These are phyloP conservation scores for Mycena leptocephala DNA, from an alignment of 768 basidiomycete species.

Conservation along the genomic window DNA sequence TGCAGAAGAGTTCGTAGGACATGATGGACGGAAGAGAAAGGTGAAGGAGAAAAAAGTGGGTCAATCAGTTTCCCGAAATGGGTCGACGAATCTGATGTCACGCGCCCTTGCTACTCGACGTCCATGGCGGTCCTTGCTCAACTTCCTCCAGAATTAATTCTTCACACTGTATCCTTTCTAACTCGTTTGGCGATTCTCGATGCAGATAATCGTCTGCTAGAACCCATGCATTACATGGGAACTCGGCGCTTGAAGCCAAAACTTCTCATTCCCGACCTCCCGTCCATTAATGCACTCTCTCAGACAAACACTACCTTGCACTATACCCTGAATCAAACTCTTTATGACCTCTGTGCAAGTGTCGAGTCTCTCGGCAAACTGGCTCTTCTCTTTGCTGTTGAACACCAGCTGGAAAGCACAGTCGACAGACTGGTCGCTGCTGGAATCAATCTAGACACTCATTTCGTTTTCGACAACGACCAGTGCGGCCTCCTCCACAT, in stretches of 20 bases:
- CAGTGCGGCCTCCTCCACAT: not conserved
- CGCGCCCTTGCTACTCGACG: too few relatives aligned
- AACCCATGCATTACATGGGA: too few relatives aligned
- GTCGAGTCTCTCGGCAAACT: not conserved
- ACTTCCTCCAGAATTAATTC: too few relatives aligned
- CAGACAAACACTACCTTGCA: not conserved
- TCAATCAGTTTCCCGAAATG: not conserved
- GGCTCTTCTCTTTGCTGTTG: constrained; percentile 4
- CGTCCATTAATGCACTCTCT: not conserved
- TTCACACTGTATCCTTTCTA: not conserved
- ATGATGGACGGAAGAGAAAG: constrained; percentile 11
- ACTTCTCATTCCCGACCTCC: not conserved
- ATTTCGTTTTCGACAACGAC: not conserved
- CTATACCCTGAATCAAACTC: not conserved
- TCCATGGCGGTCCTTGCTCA: too few relatives aligned
- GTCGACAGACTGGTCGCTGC: constrained; percentile 8
- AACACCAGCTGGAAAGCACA: not conserved
- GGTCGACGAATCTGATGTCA: not conserved
- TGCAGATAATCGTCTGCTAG: not conserved
- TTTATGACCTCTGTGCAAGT: not conserved
- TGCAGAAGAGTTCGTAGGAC: constrained; percentile 81
- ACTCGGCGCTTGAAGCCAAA: too few relatives aligned
- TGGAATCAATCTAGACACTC: not conserved
- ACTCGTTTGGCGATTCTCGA: not conserved
- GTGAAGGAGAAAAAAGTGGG: not conserved